A percentile compares a stretch with the other conserved stretches of the same genome.
Conservation (phyloP, 2,329 filamentous ascomycete genomes). For the Colletotrichum horii region DNA sequence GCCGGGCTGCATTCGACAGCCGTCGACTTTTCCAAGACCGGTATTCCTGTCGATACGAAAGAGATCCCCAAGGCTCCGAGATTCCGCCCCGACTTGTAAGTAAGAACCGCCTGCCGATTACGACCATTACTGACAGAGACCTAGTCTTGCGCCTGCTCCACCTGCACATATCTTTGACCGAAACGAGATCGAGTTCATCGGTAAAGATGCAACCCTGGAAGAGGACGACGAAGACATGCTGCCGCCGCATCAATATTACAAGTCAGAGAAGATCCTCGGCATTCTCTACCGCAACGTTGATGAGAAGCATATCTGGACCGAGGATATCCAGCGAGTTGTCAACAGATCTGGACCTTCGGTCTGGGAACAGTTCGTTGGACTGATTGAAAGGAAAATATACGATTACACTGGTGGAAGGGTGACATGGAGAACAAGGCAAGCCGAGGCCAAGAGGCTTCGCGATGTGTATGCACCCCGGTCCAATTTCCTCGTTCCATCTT, state of each 20-base stretch:
- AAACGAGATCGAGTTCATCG: constrained; percentile 43
- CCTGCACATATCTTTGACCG: constrained; percentile 49
- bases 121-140: not conserved
- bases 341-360: constrained; percentile 37
- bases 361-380: constrained; percentile 46
- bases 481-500: not conserved
- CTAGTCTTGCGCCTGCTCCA: constrained; percentile 52
- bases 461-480: constrained; percentile 44
- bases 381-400: constrained; percentile 31
- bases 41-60: constrained; percentile 58
- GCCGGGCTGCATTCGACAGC: constrained; percentile 72
- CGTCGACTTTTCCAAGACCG: constrained; percentile 80
- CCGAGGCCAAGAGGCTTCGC: constrained; percentile 49
- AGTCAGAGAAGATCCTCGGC: constrained; percentile 72
- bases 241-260: constrained; percentile 61
- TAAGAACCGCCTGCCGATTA: not conserved
- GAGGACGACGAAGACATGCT: constrained; percentile 52
- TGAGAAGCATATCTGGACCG: constrained; percentile 68
- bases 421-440: constrained; percentile 36
- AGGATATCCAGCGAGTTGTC: constrained; percentile 45
- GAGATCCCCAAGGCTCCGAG: constrained; percentile 44
- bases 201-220: constrained; percentile 37
- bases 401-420: constrained; percentile 29
- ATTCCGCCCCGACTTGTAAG: constrained; percentile 62
- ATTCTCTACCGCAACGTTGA: constrained; percentile 75